Conservation (phyloP, 768 basidiomycete genomes). For the Phanerodontia chrysosporium region DNA sequence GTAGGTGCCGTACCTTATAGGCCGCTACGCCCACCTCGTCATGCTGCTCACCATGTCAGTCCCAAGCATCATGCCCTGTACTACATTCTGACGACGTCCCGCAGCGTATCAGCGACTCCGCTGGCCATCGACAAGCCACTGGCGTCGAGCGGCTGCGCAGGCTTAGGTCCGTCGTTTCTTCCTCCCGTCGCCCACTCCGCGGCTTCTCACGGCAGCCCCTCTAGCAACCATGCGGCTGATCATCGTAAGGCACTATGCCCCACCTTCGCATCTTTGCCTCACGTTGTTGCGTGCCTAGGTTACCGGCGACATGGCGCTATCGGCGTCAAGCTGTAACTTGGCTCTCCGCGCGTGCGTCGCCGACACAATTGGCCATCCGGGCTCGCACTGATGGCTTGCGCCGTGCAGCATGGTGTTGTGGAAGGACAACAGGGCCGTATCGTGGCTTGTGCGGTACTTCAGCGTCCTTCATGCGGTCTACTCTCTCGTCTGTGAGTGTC, state of each 20-base stretch:
- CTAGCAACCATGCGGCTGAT: neutral
- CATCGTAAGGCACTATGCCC: neutral
- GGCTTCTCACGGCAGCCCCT: neutral
- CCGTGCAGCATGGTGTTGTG: neutral
- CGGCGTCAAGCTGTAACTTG: slow-evolving; percentile 6
- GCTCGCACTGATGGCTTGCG: no score
- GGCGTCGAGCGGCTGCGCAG: neutral
- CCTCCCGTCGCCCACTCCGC: neutral
- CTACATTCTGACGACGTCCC: neutral
- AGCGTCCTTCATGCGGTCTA: neutral
- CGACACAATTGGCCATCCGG: no score
- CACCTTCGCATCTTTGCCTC: neutral
- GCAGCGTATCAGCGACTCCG: neutral
- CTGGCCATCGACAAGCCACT: neutral
- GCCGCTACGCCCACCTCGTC: neutral
- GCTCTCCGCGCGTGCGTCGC: slow-evolving; percentile 7
- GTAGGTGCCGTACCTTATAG: slow-evolving; percentile 3
- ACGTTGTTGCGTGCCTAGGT: neutral
- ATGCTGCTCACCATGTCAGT: neutral
- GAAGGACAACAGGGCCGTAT: neutral
- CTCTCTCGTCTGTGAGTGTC: neutral
- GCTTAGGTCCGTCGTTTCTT: neutral
- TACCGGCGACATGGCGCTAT: neutral
- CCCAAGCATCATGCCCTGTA: neutral
- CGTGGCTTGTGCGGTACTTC: neutral